These are phyloP conservation scores for Pichia cactophila DNA, from an alignment of 1,139 yeast genomes.

Conservation along the genomic window DNA sequence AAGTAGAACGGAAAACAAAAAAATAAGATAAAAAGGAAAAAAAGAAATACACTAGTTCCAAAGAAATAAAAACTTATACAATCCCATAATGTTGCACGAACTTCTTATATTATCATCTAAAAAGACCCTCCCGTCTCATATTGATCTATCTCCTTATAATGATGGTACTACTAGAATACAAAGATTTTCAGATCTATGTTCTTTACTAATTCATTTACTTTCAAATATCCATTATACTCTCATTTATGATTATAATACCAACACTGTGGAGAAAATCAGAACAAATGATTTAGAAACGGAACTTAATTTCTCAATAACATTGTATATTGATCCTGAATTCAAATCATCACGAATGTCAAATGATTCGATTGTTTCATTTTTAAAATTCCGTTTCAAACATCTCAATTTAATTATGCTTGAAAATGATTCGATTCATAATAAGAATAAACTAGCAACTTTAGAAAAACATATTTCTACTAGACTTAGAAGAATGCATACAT, in stretches of 20 bases:
- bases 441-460: constrained; percentile 7
- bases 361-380: constrained; percentile 8
- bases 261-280: constrained; percentile 3
- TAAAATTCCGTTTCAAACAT: constrained; percentile 23
- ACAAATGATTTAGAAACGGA: constrained; percentile 18
- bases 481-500: constrained; percentile 43
- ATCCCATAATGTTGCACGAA: constrained; percentile 1
- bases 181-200: not conserved
- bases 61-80: too few species aligned
- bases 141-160: not conserved
- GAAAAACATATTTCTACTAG: constrained; percentile 21
- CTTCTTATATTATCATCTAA: constrained; percentile 2
- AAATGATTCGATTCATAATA: constrained; percentile 4
- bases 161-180: not conserved
- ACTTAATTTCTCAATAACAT: constrained; percentile 19
- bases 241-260: not conserved
- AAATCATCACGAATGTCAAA: not conserved
- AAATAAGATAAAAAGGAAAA: too few species aligned
- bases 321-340: constrained; percentile 17
- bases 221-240: constrained; percentile 2
- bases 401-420: constrained; percentile 18
- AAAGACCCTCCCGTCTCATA: not conserved
- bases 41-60: not conserved
- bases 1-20: too few species aligned
- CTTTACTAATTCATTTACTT: constrained; percentile 1